A percentile compares a stretch with the other conserved stretches of the same genome.
Conservation (phyloP, 306 rosid species). For the Vigna reflexopilosa region DNA sequence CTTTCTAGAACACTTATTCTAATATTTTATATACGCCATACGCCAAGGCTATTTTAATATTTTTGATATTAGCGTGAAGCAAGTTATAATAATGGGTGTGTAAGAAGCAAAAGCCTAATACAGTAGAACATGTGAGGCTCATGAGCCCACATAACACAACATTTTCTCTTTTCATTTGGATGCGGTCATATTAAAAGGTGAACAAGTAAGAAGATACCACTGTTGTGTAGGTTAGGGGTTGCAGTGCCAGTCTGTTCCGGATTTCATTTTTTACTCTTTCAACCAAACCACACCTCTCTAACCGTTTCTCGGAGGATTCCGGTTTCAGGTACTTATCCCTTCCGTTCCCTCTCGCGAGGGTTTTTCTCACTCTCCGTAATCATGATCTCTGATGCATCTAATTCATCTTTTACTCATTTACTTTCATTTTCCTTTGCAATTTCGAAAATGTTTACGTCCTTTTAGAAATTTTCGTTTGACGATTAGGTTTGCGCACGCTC, state of each 20-base stretch:
- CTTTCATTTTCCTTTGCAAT: not conserved
- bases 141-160: too few species aligned
- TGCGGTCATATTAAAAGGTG: too few species aligned
- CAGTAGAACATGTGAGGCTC: too few species aligned
- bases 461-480: not conserved
- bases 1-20: too few species aligned
- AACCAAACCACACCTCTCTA: not conserved
- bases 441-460: not conserved
- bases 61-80: too few species aligned
- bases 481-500: conserved; percentile 10
- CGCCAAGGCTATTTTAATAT: too few species aligned
- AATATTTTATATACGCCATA: too few species aligned
- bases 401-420: not conserved
- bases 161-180: too few species aligned
- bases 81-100: too few species aligned
- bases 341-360: not conserved
- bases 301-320: not conserved
- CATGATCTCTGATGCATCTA: not conserved
- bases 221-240: too few species aligned
- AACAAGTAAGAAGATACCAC: too few species aligned
- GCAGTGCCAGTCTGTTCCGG: not conserved
- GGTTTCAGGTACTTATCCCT: conserved; percentile 42
- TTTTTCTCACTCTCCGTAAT: not conserved
- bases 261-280: conserved; percentile 16
- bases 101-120: too few species aligned